Evolutionary conservation across 2,329 filamentous ascomycete species (phyloP).

Genomic region (Claviceps monticola): DNA sequence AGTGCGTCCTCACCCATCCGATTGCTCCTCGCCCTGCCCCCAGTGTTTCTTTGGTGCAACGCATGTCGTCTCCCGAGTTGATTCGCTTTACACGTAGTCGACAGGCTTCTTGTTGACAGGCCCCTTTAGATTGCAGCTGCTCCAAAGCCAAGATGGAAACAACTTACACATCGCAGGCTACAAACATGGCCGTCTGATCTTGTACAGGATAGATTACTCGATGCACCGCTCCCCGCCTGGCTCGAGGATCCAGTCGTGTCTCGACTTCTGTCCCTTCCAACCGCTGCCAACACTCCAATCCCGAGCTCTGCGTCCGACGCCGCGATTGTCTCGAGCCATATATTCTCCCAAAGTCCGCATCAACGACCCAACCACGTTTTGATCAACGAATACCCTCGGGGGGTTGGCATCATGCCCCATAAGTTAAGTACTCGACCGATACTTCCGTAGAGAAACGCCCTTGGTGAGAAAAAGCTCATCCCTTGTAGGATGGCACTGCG

Average conservation of each 20-base stretch:
- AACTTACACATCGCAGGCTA: constrained; percentile 74
- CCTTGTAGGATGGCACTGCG: constrained; percentile 55
- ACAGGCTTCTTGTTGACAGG: neutral
- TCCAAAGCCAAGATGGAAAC: constrained; percentile 70
- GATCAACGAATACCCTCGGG: constrained; percentile 80
- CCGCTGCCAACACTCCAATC: constrained; percentile 13
- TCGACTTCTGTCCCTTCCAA: constrained; percentile 38
- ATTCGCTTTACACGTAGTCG: neutral
- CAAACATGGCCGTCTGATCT: constrained; percentile 84
- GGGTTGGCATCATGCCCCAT: constrained; percentile 93
- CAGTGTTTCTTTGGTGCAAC: neutral
- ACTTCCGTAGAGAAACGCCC: neutral
- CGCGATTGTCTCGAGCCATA: constrained; percentile 15
- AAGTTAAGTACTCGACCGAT: constrained; percentile 36
- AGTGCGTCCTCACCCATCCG: constrained; percentile 28
- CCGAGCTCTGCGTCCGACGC: neutral
- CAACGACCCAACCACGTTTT: constrained; percentile 74
- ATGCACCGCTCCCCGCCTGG: constrained; percentile 61
- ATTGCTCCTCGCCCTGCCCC: neutral
- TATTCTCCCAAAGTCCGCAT: constrained; percentile 57
- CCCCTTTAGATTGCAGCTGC: constrained; percentile 41
- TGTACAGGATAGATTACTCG: constrained; percentile 62
- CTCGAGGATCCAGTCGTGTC: constrained; percentile 56
- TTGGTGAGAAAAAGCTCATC: constrained; percentile 18
- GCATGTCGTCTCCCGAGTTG: neutral